Evolutionary conservation across 225 moss, liverwort and hornwort genomes (phyloP).

Genomic region (Anthoceros angustus): DNA sequence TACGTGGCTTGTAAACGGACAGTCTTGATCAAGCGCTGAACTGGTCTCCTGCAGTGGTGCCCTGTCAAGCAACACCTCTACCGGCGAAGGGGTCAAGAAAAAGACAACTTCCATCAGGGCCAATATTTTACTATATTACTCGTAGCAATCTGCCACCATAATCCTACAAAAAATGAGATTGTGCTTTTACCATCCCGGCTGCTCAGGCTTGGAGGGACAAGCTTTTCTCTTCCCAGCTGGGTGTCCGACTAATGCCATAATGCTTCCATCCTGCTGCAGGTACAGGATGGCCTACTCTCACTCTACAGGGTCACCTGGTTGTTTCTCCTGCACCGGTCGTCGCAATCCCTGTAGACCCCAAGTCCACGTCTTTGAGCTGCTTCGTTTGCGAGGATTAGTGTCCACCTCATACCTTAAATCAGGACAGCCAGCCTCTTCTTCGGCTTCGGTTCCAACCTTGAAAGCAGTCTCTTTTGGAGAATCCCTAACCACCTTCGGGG

Average conservation of each 20-base stretch:
- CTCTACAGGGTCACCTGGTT: background rate
- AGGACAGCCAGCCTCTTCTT: background rate
- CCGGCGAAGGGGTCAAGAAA: too few species aligned
- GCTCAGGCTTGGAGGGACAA: background rate
- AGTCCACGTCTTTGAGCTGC: background rate
- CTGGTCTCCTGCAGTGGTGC: too few species aligned
- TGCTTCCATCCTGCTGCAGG: background rate
- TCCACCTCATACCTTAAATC: background rate
- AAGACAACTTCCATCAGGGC: background rate
- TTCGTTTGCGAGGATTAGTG: background rate
- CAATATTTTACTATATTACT: background rate
- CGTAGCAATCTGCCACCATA: background rate
- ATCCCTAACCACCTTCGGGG: background rate
- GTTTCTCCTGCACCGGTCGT: background rate
- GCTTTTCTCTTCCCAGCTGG: background rate
- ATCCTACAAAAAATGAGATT: background rate
- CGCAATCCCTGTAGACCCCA: slow-evolving; percentile 4
- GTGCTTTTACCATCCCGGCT: background rate
- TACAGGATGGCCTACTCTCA: background rate
- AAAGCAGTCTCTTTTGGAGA: background rate
- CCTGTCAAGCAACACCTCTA: too few species aligned
- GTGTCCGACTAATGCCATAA: too few species aligned
- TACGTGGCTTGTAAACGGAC: too few species aligned
- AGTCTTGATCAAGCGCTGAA: too few species aligned
- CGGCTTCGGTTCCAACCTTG: background rate